A percentile compares a stretch with the other conserved stretches of the same genome.
Evolutionary conservation across 2,329 filamentous ascomycete species (phyloP).

Genomic region (Aureobasidium vineae): DNA sequence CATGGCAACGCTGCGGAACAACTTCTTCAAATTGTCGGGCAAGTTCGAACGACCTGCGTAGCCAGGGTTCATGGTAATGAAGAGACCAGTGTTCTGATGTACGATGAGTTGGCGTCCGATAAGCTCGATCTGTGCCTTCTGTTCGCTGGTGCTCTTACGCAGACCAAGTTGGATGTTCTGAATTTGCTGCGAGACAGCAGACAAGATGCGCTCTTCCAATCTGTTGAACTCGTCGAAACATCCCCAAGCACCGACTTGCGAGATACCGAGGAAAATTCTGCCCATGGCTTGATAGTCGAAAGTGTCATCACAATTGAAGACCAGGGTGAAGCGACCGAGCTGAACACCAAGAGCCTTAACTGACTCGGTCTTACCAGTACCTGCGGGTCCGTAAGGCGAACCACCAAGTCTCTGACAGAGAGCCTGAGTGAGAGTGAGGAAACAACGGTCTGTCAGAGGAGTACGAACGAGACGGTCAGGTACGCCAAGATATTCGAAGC

Average conservation of each 20-base stretch:
- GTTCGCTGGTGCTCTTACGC: constrained; percentile 76
- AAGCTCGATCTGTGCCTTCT: constrained; percentile 86
- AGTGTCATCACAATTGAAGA: constrained; percentile 99
- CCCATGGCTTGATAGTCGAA: constrained; percentile 99
- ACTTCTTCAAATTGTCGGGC: constrained; percentile 98
- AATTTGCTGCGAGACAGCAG: constrained; percentile 97
- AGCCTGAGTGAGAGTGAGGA: constrained; percentile 94
- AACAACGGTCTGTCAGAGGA: constrained; percentile 95
- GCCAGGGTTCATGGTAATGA: constrained; percentile 99
- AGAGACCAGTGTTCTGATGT: constrained; percentile 92
- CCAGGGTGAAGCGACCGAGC: constrained; percentile 93
- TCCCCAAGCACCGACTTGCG: constrained; percentile 98
- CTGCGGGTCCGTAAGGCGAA: constrained; percentile 94
- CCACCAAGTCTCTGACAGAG: constrained; percentile 93
- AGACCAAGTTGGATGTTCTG: constrained; percentile 98
- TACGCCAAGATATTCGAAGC: constrained; percentile 96
- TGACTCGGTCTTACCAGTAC: constrained; percentile 98
- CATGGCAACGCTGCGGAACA: constrained; percentile 99
- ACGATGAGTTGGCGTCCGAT: constrained; percentile 88
- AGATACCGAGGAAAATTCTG: constrained; percentile 97
- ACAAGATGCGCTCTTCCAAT: constrained; percentile 94
- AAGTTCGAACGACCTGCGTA: constrained; percentile 98
- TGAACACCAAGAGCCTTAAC: constrained; percentile 97
- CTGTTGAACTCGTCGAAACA: constrained; percentile 99
- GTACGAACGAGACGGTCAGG: constrained; percentile 95